A percentile compares a stretch with the other conserved stretches of the same genome.
phyloP scores from a whole-genome alignment of 257 asterid genomes.

The Cynanchum wilfordii region DNA sequence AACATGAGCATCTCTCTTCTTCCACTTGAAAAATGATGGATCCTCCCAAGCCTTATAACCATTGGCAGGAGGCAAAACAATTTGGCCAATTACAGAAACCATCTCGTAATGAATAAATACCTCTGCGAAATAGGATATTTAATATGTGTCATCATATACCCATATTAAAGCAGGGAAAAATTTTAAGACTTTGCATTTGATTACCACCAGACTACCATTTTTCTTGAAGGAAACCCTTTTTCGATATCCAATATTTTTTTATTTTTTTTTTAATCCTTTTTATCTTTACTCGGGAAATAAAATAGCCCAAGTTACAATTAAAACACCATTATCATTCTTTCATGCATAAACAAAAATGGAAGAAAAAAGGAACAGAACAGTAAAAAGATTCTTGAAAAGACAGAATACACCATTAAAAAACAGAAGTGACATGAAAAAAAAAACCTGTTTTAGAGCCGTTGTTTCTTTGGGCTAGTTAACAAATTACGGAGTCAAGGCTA shows the following conservation, averaged over 20 bases:
- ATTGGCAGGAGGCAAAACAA: constrained; percentile 52
- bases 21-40: constrained; percentile 90
- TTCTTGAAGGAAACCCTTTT: neutral
- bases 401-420: neutral
- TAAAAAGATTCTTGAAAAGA: neutral
- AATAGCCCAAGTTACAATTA: neutral
- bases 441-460: neutral
- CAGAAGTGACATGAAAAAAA: neutral
- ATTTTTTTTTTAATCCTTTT: neutral
- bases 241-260: neutral
- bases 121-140: neutral
- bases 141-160: neutral
- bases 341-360: neutral
- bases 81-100: constrained; percentile 62
- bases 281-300: neutral
- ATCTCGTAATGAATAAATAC: constrained; percentile 23
- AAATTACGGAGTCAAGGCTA: too few species aligned
- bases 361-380: neutral
- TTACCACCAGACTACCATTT: neutral
- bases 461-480: neutral
- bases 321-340: neutral
- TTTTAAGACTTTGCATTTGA: too few species aligned
- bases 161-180: neutral
- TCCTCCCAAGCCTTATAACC: constrained; percentile 86
- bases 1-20: constrained; percentile 89